phyloP scores from a whole-genome alignment of 2,329 filamentous ascomycete species.

The Penicillium crustosum region DNA sequence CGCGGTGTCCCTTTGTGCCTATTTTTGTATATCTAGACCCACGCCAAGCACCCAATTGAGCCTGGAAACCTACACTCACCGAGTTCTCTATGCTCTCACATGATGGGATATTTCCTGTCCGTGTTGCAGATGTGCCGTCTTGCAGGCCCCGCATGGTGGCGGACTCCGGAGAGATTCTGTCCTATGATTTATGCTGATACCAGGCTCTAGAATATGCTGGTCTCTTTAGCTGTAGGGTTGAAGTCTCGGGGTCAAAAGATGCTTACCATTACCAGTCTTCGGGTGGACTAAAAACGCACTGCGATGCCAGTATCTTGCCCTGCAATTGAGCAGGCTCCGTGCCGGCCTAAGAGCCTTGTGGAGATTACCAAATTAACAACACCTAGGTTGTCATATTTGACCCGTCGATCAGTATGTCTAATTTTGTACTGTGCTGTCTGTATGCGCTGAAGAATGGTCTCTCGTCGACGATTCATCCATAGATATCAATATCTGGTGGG shows the following conservation, averaged over 20 bases:
- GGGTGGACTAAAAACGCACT: background rate
- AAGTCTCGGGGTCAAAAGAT: background rate
- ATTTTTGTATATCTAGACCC: background rate
- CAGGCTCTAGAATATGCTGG: background rate
- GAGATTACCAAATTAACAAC: too few relatives aligned
- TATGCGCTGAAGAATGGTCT: background rate
- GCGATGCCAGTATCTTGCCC: background rate
- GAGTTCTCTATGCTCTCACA: background rate
- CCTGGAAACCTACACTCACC: too few relatives aligned
- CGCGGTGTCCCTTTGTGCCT: background rate
- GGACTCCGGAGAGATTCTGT: background rate
- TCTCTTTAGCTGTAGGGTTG: background rate
- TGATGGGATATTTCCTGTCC: background rate
- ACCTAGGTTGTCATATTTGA: background rate
- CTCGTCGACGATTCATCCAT: background rate
- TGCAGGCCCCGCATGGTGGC: background rate
- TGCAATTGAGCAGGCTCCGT: background rate
- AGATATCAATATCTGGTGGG: background rate
- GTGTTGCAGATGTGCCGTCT: background rate
- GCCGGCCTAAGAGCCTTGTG: background rate
- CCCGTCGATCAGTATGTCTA: background rate
- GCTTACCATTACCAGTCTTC: background rate
- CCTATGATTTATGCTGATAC: background rate
- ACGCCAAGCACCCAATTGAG: background rate
- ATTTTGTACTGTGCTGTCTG: background rate